Percentiles rank a stretch among this genome's conserved stretches.
These are phyloP conservation scores for Polyplosphaeria fusca DNA, from an alignment of 495 filamentous ascomycete species.

Conservation along the genomic window DNA sequence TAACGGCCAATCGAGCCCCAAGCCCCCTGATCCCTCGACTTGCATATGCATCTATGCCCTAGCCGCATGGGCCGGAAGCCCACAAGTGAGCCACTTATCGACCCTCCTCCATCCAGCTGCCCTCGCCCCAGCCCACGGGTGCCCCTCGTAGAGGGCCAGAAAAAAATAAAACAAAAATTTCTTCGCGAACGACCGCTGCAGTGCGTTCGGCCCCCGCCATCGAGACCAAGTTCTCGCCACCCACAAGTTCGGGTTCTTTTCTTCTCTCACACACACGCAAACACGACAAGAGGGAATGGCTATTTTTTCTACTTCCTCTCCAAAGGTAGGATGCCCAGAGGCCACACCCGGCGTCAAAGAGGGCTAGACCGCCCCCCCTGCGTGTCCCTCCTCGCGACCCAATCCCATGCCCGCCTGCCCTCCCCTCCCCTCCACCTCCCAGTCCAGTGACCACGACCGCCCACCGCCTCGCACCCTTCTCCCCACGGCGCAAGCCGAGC, in stretches of 20 bases:
- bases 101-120: slow-evolving; percentile 4
- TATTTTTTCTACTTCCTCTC: not conserved
- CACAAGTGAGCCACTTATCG: slow-evolving; percentile 14
- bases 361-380: not conserved
- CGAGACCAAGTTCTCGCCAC: not conserved
- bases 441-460: not conserved
- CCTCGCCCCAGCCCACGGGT: not conserved
- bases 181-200: not conserved
- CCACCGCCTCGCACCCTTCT: not conserved
- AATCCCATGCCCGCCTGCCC: not conserved
- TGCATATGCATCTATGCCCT: slow-evolving; percentile 31
- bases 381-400: not conserved
- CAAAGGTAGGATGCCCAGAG: not conserved
- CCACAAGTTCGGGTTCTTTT: not conserved
- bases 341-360: not conserved
- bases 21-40: slow-evolving; percentile 16
- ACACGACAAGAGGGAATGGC: not conserved
- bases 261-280: not conserved
- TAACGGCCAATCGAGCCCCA: slow-evolving; percentile 6
- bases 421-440: not conserved
- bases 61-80: slow-evolving; percentile 21
- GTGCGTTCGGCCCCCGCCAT: not conserved
- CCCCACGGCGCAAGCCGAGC: not conserved
- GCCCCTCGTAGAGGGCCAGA: not conserved
- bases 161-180: not conserved